These are phyloP conservation scores for Acanthamoeba lenticulata DNA, from an alignment of 208 protist species.

Conservation along the genomic window DNA sequence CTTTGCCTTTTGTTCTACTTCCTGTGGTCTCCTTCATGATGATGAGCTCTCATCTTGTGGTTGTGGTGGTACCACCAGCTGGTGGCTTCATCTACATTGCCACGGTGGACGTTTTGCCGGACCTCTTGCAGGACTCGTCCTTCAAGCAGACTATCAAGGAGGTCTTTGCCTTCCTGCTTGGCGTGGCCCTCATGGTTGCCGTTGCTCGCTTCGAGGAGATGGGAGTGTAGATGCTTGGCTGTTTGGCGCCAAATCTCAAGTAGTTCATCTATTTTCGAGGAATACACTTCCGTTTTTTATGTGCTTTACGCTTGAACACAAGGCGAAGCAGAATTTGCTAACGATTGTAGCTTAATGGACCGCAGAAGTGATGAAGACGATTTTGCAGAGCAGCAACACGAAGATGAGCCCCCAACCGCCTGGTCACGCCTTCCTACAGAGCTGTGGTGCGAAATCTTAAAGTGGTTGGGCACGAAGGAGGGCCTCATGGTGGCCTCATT, in stretches of 20 bases:
- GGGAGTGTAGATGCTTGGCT: too few relatives aligned
- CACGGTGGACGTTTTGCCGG: conserved; percentile 35
- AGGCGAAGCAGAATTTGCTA: neutral
- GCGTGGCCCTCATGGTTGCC: conserved; percentile 41
- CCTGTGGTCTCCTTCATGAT: too few relatives aligned
- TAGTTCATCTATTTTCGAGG: neutral
- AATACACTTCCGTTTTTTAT: neutral
- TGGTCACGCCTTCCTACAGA: neutral
- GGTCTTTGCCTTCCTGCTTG: conserved; percentile 28
- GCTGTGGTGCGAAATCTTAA: neutral
- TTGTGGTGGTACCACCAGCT: neutral
- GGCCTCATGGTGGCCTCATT: neutral
- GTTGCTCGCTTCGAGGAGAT: conserved; percentile 13
- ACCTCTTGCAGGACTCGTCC: conserved; percentile 29
- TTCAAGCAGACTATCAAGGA: conserved; percentile 27
- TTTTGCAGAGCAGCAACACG: too few relatives aligned
- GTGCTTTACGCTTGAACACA: neutral
- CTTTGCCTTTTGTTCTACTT: too few relatives aligned
- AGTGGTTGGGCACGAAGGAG: neutral
- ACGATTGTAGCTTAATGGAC: neutral
- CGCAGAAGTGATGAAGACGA: neutral
- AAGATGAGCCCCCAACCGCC: neutral
- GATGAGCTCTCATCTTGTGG: too few relatives aligned
- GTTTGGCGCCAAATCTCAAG: too few relatives aligned
- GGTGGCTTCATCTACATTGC: conserved; percentile 70